phyloP scores from a whole-genome alignment of 176 grass and related monocot genomes.

The Oryza officinalis region DNA sequence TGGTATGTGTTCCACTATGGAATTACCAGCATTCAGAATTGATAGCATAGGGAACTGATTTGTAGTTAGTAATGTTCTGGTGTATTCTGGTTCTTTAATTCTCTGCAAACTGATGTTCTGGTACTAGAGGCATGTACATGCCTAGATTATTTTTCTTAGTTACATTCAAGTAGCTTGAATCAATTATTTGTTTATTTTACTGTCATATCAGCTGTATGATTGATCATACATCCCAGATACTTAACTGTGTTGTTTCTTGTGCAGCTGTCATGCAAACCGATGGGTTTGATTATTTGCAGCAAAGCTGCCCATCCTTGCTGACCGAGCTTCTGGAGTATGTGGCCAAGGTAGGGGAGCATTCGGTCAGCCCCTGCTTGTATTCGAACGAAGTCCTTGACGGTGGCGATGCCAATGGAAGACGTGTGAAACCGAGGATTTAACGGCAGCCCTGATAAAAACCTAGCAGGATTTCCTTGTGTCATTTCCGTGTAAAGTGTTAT shows the following conservation, averaged over 20 bases:
- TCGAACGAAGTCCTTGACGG: conserved; percentile 83
- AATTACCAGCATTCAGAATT: neutral
- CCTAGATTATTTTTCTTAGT: neutral
- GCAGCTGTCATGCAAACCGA: conserved; percentile 99
- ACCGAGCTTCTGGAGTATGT: conserved; percentile 95
- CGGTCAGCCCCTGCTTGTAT: conserved; percentile 57
- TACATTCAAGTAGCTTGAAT: neutral
- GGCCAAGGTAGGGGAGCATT: conserved; percentile 80
- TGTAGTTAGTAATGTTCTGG: neutral
- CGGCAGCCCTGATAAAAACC: conserved; percentile 7
- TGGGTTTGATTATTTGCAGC: conserved; percentile 96
- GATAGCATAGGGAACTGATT: neutral
- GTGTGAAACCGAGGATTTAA: conserved; percentile 84
- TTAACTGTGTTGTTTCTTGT: conserved; percentile 24
- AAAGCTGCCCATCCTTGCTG: conserved; percentile 86
- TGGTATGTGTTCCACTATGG: neutral
- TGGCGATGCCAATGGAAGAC: conserved; percentile 84
- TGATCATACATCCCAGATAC: neutral
- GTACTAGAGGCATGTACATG: neutral
- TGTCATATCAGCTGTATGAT: conserved; percentile 10
- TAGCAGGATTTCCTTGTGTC: conserved; percentile 28
- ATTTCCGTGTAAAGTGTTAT: conserved; percentile 58
- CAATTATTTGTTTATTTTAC: neutral
- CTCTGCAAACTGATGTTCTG: conserved; percentile 5
- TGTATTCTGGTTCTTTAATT: neutral